Evolutionary conservation across 768 basidiomycete genomes (phyloP), one percentile per base, ranked within the genome.

Genomic region (Boletellus emodensis): DNA sequence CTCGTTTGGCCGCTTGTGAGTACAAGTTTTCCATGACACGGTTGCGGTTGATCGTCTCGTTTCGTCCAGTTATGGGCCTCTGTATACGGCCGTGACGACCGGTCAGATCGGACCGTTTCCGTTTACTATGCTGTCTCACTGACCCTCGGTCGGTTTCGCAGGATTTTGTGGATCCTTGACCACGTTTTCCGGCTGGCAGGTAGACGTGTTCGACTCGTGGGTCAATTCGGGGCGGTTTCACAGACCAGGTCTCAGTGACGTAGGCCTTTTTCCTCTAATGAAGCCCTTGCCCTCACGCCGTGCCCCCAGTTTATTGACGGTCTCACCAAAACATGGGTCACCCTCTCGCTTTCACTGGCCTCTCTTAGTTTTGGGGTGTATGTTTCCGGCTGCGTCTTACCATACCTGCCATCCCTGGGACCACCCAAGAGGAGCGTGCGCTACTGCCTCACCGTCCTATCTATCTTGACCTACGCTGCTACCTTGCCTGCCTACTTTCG

Each of bases 81-180:
- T 96, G 14, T 95, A 94, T 67, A 90, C 86, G 3, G 90, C 89
- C 18, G 64, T 92, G 12, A 90, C 93, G 0, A 96, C 94, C 53
- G 92, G 91, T 84, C 53, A 56, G 69, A 61, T 42, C 46, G 10
- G 15, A 30, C 28, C 26, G 12, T 12, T 41, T 10, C 39, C 30
- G 26, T 41, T 32, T 11, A 35, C 36, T 30, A 28, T 37, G 44
- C 38, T 18, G 15, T 49, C 22, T 43, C 26, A 45, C 33, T 40
- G 28, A 54, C 45, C 34, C 39, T 28, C 30, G 13, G 30, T 34
- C 22, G 34, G 41, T 11, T 14, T 40, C 24, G 44, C 52, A 86
- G 94, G 92, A 13, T 92, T 97, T 67, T 98, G 96, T 63, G 96
- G 95, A 3, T 95, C 92, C 2, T 69, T 98, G 59, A 99, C 96